Evolutionary conservation across 768 basidiomycete genomes (phyloP).

Genomic region (Lactifluus echinatus): DNA sequence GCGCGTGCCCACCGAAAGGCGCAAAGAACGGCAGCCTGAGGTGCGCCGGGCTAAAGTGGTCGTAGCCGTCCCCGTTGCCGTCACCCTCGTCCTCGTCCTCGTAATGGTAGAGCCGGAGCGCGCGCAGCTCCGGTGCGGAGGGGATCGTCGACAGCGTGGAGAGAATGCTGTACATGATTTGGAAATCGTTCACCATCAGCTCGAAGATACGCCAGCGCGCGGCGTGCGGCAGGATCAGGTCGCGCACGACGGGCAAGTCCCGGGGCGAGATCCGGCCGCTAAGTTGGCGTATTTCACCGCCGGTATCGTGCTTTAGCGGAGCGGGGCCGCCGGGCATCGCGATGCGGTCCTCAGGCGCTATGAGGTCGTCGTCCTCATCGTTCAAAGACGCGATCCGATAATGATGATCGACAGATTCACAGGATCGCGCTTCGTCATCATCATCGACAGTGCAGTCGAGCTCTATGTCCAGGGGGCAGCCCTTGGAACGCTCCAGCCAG

Average conservation of each 20-base stretch:
- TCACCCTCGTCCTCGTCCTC: slow-evolving; percentile 38
- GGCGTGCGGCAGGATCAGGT: slow-evolving; percentile 43
- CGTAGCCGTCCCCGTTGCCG: slow-evolving; percentile 35
- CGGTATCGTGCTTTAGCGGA: slow-evolving; percentile 6
- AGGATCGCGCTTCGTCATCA: slow-evolving; percentile 14
- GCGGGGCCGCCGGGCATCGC: slow-evolving; percentile 17
- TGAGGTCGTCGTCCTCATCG: background rate
- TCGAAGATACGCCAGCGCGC: slow-evolving; percentile 45
- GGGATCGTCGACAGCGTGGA: slow-evolving; percentile 34
- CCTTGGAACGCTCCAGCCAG: slow-evolving; percentile 47
- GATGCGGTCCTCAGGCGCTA: slow-evolving; percentile 13
- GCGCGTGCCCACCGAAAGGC: slow-evolving; percentile 46
- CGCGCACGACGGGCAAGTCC: slow-evolving; percentile 25
- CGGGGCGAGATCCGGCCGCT: slow-evolving; percentile 8
- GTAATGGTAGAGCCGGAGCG: slow-evolving; percentile 47
- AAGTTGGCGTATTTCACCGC: too few species aligned
- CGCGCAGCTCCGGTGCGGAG: slow-evolving; percentile 45
- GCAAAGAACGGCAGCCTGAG: slow-evolving; percentile 36
- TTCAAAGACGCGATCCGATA: background rate
- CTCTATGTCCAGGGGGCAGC: slow-evolving; percentile 43
- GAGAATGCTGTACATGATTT: slow-evolving; percentile 40
- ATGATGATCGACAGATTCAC: slow-evolving; percentile 11
- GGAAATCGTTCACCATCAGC: slow-evolving; percentile 38
- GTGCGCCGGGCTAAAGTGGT: slow-evolving; percentile 37
- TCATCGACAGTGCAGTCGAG: slow-evolving; percentile 30